Percentiles rank a stretch among this genome's conserved stretches.
Evolutionary conservation across 2,329 filamentous ascomycete species (phyloP).

Genomic region (Cephalotrichum gorgonifer): DNA sequence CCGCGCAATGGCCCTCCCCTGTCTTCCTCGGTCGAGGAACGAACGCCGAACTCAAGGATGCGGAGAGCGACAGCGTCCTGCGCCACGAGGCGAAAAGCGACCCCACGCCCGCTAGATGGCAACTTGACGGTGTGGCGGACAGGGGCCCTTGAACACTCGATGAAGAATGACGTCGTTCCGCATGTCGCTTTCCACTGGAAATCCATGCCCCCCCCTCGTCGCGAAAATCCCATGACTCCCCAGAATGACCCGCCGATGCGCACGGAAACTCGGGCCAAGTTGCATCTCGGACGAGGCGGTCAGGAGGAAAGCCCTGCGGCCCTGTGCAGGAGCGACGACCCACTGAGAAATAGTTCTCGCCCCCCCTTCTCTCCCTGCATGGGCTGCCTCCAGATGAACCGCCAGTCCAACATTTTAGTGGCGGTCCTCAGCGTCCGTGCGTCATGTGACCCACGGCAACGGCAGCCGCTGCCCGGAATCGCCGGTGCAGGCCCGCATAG

Average conservation of each 20-base stretch:
- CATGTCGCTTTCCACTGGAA: background rate
- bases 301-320: background rate
- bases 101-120: background rate
- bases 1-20: background rate
- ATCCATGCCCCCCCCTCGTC: background rate
- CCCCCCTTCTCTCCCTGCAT: too few species aligned
- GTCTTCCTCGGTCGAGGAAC: background rate
- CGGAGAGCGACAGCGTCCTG: too few species aligned
- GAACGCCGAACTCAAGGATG: background rate
- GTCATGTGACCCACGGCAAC: slow-evolving; percentile 3
- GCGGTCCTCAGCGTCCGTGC: background rate
- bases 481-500: background rate
- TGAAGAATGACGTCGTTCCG: background rate
- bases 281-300: slow-evolving; percentile 3
- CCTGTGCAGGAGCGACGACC: background rate
- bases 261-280: background rate
- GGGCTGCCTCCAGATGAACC: background rate
- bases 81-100: background rate
- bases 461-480: background rate
- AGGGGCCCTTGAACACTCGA: background rate
- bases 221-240: background rate
- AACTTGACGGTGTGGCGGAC: background rate
- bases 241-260: background rate
- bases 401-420: background rate
- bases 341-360: too few species aligned